phyloP scores from a whole-genome alignment of 306 rosid genomes.

The Lathyrus tuberosus region DNA sequence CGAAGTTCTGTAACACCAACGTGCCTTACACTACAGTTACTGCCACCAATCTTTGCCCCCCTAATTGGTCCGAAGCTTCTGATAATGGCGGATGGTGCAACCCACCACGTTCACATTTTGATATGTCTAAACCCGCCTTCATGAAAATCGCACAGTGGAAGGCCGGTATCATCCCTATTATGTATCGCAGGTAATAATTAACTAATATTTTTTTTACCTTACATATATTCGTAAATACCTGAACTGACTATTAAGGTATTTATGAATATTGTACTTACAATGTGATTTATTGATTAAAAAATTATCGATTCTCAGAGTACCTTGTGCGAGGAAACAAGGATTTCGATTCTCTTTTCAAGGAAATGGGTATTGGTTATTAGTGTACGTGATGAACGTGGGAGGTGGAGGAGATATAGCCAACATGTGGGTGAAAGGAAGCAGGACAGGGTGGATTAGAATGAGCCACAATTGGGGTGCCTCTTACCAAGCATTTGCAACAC shows the following conservation, averaged over 20 bases:
- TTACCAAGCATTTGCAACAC: slow-evolving; percentile 79
- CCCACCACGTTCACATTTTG: slow-evolving; percentile 84
- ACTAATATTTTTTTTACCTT: neutral
- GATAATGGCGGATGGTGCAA: slow-evolving; percentile 95
- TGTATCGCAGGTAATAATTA: slow-evolving; percentile 66
- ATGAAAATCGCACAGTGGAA: slow-evolving; percentile 79
- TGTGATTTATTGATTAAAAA: slow-evolving; percentile 16
- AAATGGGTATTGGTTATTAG: slow-evolving; percentile 85
- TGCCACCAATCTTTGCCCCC: slow-evolving; percentile 89
- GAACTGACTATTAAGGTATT: too few relatives aligned
- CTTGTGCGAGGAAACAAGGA: slow-evolving; percentile 62
- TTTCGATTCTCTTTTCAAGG: slow-evolving; percentile 79
- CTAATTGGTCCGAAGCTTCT: slow-evolving; percentile 72
- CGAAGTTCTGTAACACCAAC: slow-evolving; percentile 54
- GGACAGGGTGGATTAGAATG: slow-evolving; percentile 75
- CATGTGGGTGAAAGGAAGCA: slow-evolving; percentile 86
- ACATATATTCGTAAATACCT: too few relatives aligned
- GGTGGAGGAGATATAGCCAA: slow-evolving; percentile 79
- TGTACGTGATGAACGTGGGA: slow-evolving; percentile 87
- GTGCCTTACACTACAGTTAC: slow-evolving; percentile 69
- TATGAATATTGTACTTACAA: neutral
- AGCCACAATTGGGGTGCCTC: slow-evolving; percentile 99
- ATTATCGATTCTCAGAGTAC: slow-evolving; percentile 50
- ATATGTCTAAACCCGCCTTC: slow-evolving; percentile 94
- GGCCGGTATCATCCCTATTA: slow-evolving; percentile 78